These are phyloP conservation scores for Suaeda aralocaspica DNA, from an alignment of 148 eudicot species.

Conservation along the genomic window DNA sequence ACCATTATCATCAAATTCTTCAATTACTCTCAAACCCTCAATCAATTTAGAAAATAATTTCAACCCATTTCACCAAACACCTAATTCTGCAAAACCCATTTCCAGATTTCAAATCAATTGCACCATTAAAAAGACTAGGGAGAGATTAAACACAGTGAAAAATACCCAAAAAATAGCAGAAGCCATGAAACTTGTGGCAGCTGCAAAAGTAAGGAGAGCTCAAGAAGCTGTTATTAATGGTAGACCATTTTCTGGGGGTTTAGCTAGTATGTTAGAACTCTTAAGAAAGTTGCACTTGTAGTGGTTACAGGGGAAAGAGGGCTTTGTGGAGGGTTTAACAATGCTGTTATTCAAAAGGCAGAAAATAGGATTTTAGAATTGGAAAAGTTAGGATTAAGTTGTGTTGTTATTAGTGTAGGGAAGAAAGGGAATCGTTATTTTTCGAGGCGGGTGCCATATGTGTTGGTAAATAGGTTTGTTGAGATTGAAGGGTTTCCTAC, in stretches of 20 bases:
- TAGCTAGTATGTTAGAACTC: conserved; percentile 57
- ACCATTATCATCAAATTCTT: conserved; percentile 16
- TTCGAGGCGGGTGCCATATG: conserved; percentile 21
- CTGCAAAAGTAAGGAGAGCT: conserved; percentile 69
- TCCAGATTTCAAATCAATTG: conserved; percentile 28
- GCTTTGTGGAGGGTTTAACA: conserved; percentile 77
- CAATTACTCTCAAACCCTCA: conserved; percentile 10
- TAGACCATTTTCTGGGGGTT: conserved; percentile 59
- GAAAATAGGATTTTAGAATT: conserved; percentile 54
- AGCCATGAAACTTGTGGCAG: conserved; percentile 75
- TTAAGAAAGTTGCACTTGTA: conserved; percentile 60
- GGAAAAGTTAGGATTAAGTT: conserved; percentile 42
- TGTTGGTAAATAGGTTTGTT: conserved; percentile 46
- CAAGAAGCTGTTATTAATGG: conserved; percentile 65
- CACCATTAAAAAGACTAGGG: conserved; percentile 38
- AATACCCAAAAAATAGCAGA: conserved; percentile 73
- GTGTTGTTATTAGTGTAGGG: conserved; percentile 61
- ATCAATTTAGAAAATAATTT: conserved; percentile 10
- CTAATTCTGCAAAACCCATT: conserved; percentile 21
- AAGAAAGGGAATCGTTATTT: conserved; percentile 72
- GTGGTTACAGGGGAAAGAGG: conserved; percentile 69
- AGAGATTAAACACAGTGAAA: conserved; percentile 53
- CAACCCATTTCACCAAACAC: conserved; percentile 24
- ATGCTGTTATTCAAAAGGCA: conserved; percentile 44
- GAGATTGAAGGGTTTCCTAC: conserved; percentile 54